These are phyloP conservation scores for Aureobasidium lini DNA, from an alignment of 2,329 filamentous ascomycete species.

Conservation along the genomic window DNA sequence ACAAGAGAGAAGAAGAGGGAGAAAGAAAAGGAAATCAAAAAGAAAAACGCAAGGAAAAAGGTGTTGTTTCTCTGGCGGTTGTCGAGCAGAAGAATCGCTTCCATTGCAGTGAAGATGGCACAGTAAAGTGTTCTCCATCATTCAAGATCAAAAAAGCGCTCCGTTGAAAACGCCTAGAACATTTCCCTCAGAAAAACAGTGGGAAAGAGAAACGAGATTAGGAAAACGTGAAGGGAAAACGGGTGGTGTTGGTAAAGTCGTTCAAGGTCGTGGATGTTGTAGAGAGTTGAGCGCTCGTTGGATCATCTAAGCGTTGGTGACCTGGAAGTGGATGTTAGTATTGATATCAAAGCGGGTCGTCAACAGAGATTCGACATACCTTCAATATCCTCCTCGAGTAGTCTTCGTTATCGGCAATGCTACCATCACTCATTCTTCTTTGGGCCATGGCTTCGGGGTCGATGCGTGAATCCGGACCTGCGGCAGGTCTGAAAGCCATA, in stretches of 20 bases:
- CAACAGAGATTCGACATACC: constrained; percentile 45
- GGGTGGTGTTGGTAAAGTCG: constrained; percentile 43
- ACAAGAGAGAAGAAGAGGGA: constrained; percentile 1
- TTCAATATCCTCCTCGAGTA: constrained; percentile 93
- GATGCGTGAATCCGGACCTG: constrained; percentile 69
- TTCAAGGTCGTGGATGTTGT: constrained; percentile 44
- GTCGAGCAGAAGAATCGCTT: constrained; percentile 30
- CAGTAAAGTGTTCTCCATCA: constrained; percentile 3
- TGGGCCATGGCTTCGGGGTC: constrained; percentile 77
- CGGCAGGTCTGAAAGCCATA: constrained; percentile 32
- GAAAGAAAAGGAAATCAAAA: constrained; percentile 15
- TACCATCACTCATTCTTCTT: constrained; percentile 82
- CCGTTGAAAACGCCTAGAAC: constrained; percentile 16
- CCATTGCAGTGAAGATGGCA: constrained; percentile 26
- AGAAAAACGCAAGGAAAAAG: constrained; percentile 30
- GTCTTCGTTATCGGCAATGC: constrained; percentile 94
- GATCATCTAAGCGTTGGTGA: constrained; percentile 17
- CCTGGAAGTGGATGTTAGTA: constrained; percentile 13
- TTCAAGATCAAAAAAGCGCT: constrained; percentile 31
- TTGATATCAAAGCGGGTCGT: constrained; percentile 15
- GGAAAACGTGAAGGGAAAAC: constrained; percentile 25
- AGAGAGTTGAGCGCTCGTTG: constrained; percentile 36
- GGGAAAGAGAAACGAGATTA: background rate
- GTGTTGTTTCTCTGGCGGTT: constrained; percentile 26
- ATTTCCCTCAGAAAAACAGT: constrained; percentile 17